A percentile compares a stretch with the other conserved stretches of the same genome.
phyloP scores from a whole-genome alignment of 2,329 filamentous ascomycete genomes.

The Apiospora pterosperma region DNA sequence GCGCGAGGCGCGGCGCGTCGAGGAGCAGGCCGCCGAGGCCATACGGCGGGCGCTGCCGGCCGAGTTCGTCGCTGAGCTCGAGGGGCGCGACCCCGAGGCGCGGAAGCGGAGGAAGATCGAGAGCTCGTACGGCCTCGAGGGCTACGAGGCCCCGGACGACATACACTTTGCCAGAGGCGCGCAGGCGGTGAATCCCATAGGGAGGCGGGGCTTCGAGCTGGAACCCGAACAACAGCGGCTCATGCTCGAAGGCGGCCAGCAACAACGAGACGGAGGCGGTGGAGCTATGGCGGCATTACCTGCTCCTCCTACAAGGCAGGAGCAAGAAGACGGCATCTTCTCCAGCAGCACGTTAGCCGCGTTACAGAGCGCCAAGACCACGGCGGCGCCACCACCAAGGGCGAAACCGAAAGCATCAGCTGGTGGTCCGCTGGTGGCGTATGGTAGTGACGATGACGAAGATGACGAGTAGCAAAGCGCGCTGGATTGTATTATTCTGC shows the following conservation, averaged over 20 bases:
- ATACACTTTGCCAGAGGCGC: conserved; percentile 85
- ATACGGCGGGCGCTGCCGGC: conserved; percentile 83
- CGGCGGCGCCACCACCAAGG: conserved; percentile 53
- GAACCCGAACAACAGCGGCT: conserved; percentile 55
- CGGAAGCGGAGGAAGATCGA: conserved; percentile 87
- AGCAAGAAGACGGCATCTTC: conserved; percentile 64
- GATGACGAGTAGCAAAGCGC: conserved; percentile 27
- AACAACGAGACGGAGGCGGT: conserved; percentile 42
- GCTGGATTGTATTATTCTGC: not conserved
- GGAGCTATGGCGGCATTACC: conserved; percentile 32
- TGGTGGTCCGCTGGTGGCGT: conserved; percentile 74
- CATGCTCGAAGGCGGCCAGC: conserved; percentile 56
- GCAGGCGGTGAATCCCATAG: conserved; percentile 59
- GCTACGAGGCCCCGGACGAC: conserved; percentile 91
- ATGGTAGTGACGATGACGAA: conserved; percentile 85
- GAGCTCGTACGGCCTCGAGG: conserved; percentile 81
- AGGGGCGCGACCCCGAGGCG: conserved; percentile 84
- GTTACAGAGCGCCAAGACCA: conserved; percentile 57
- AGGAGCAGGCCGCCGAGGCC: conserved; percentile 95
- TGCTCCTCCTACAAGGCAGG: conserved; percentile 34
- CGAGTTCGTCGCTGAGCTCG: conserved; percentile 89
- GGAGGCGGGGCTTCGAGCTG: conserved; percentile 57
- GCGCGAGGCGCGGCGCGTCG: conserved; percentile 80
- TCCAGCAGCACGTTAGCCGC: conserved; percentile 80
- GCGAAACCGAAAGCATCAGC: conserved; percentile 48